Conservation (phyloP, 164 flowering plant genomes). For the Dillenia turbinata region DNA sequence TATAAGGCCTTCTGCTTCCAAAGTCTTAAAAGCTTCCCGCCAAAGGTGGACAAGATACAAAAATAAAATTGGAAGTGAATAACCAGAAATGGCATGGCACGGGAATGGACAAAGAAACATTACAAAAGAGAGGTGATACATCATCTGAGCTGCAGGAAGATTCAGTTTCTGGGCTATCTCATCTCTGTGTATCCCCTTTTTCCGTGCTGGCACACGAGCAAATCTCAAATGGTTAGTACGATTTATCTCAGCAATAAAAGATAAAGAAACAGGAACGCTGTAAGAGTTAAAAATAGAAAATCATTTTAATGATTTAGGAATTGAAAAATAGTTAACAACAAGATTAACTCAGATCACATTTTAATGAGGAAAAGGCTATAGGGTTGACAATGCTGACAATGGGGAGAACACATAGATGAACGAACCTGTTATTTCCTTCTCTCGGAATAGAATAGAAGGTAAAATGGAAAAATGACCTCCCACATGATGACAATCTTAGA, state of each 20-base stretch:
- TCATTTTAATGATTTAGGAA: no score
- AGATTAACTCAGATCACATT: no score
- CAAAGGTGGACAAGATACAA: constrained; percentile 2
- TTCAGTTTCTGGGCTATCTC: constrained; percentile 50
- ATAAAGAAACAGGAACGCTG: not conserved
- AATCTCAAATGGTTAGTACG: not conserved
- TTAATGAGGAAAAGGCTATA: no score
- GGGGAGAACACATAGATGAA: no score
- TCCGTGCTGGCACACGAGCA: constrained; percentile 43
- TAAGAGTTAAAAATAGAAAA: no score
- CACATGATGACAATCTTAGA: no score
- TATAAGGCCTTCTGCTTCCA: constrained; percentile 53
- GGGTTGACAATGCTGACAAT: no score
- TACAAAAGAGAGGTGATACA: constrained; percentile 36
- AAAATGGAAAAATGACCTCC: no score
- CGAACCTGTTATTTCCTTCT: no score
- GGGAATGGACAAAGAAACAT: constrained; percentile 6
- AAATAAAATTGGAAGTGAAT: not conserved
- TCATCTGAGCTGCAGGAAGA: constrained; percentile 55
- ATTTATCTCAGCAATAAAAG: not conserved
- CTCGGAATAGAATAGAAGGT: no score
- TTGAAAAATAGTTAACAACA: no score
- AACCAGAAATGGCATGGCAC: not conserved
- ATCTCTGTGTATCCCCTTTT: constrained; percentile 48
- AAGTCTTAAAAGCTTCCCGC: constrained; percentile 50